Conservation (phyloP, 495 filamentous ascomycete genomes). For the Penicillium antarcticum region DNA sequence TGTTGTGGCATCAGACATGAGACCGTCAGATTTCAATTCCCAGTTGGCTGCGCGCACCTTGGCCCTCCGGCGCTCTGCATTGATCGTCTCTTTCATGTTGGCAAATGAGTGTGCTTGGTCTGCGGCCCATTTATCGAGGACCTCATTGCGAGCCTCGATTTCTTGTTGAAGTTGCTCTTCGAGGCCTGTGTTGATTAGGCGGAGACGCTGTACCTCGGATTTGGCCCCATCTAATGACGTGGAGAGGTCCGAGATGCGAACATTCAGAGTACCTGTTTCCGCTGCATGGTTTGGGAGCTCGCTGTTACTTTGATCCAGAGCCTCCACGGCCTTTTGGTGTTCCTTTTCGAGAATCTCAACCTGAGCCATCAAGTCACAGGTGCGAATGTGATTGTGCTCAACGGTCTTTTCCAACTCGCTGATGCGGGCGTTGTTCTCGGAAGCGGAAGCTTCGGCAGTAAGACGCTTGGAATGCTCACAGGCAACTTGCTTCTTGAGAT, state of each 20-base stretch:
- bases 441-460: conserved; percentile 33
- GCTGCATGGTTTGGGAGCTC: conserved; percentile 39
- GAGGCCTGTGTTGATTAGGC: conserved; percentile 29
- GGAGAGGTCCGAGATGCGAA: conserved; percentile 35
- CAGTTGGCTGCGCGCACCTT: conserved; percentile 41
- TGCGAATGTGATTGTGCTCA: conserved; percentile 34
- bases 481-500: conserved; percentile 37
- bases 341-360: conserved; percentile 34
- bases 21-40: conserved; percentile 42
- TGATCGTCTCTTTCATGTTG: conserved; percentile 38
- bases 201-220: conserved; percentile 31
- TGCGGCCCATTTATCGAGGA: conserved; percentile 38
- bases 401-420: conserved; percentile 37
- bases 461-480: conserved; percentile 34
- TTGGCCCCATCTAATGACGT: conserved; percentile 33
- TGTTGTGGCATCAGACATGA: conserved; percentile 51
- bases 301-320: conserved; percentile 26
- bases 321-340: conserved; percentile 16
- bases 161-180: conserved; percentile 36
- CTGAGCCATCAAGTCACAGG: conserved; percentile 31
- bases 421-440: conserved; percentile 33
- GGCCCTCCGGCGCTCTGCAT: conserved; percentile 32
- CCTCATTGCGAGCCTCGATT: conserved; percentile 32
- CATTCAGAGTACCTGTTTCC: conserved; percentile 39
- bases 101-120: conserved; percentile 37